A percentile compares a stretch with the other conserved stretches of the same genome.
Conservation (phyloP, 345 rosid genomes). For the Lumnitzera racemosa region DNA sequence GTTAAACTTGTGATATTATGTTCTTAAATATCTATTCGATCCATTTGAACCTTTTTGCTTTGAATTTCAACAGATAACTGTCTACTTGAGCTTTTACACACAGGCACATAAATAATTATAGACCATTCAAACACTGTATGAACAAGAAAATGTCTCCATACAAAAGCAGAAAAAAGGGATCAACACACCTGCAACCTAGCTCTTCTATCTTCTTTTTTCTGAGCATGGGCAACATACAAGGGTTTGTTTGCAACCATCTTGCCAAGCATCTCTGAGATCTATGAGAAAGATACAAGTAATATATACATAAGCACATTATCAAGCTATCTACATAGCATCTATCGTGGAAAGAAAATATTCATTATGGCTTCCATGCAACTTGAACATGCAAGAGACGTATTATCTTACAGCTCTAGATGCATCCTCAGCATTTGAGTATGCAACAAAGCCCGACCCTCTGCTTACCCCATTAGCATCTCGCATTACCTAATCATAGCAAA, state of each 20-base stretch:
- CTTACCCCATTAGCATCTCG: constrained; percentile 73
- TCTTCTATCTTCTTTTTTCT: constrained; percentile 87
- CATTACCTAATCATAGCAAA: constrained; percentile 48
- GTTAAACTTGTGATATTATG: not conserved
- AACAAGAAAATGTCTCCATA: not conserved
- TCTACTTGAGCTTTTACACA: no score
- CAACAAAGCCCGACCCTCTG: constrained; percentile 77
- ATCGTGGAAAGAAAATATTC: not conserved
- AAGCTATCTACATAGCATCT: no score
- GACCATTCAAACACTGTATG: not conserved
- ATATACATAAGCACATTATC: constrained; percentile 8
- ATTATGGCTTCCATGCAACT: not conserved
- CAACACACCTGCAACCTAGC: constrained; percentile 76
- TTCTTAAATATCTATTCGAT: no score
- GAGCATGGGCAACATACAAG: constrained; percentile 90
- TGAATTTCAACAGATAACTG: no score
- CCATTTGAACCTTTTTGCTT: no score
- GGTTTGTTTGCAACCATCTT: constrained; percentile 90
- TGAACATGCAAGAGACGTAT: not conserved
- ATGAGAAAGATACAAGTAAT: constrained; percentile 3
- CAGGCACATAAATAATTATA: no score
- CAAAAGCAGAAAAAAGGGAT: not conserved
- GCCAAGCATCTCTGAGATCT: constrained; percentile 82
- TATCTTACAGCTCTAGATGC: constrained; percentile 78
- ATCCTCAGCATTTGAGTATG: constrained; percentile 74